phyloP scores from a whole-genome alignment of 805 yeast genomes.

The Starmerella floris region DNA sequence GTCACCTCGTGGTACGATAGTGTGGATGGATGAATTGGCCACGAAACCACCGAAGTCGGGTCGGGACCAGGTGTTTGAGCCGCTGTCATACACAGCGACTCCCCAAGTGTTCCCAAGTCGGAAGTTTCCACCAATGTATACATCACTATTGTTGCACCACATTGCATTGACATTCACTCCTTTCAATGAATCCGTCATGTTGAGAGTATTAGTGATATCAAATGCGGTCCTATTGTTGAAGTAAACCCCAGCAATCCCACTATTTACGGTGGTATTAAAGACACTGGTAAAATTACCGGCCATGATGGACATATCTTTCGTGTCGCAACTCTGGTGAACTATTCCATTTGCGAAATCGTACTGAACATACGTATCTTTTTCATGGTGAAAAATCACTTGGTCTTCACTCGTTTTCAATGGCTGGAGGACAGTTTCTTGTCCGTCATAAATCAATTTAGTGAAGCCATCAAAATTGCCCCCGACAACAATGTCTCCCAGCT shows the following conservation, averaged over 20 bases:
- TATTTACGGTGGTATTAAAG: slow-evolving; percentile 2
- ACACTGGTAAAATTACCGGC: slow-evolving; percentile 19
- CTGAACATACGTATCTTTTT: slow-evolving; percentile 14
- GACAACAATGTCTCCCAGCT: slow-evolving; percentile 14
- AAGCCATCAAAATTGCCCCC: slow-evolving; percentile 24
- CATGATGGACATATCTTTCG: slow-evolving; percentile 14
- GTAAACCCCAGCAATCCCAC: slow-evolving; percentile 10
- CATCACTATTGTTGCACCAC: slow-evolving; percentile 37
- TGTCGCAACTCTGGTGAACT: slow-evolving; percentile 13
- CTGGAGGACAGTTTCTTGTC: slow-evolving; percentile 26
- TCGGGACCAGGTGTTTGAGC: slow-evolving; percentile 31
- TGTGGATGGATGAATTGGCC: slow-evolving; percentile 40
- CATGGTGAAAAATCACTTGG: slow-evolving; percentile 16
- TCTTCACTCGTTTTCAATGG: slow-evolving; percentile 6
- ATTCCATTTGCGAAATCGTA: slow-evolving; percentile 20
- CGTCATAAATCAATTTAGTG: slow-evolving; percentile 28
- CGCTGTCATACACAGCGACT: slow-evolving; percentile 49
- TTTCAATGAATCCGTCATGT: background rate
- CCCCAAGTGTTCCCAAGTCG: slow-evolving; percentile 41
- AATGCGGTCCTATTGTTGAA: background rate
- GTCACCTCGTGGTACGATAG: slow-evolving; percentile 39
- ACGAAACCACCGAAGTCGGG: slow-evolving; percentile 72
- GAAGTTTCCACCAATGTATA: slow-evolving; percentile 76
- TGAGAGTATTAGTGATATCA: background rate
- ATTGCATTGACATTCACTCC: slow-evolving; percentile 30